Percentiles rank a stretch among this genome's conserved stretches.
Evolutionary conservation across 2,329 filamentous ascomycete species (phyloP).

Genomic region (Aureobasidium uvarum): DNA sequence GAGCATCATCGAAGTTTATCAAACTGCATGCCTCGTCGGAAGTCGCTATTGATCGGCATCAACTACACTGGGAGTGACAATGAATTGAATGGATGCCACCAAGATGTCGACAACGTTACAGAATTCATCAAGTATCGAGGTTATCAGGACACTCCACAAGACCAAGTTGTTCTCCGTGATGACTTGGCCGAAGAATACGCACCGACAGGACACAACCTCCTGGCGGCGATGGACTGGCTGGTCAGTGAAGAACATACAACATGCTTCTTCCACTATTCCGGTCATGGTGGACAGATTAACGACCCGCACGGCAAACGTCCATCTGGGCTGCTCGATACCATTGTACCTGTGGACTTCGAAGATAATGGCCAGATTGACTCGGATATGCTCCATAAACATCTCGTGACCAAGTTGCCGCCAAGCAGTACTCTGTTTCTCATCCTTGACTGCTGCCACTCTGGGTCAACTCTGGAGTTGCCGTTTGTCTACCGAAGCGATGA

Average conservation of each 20-base stretch:
- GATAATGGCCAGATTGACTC: conserved; percentile 55
- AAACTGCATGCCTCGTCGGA: conserved; percentile 34
- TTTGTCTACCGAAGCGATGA: conserved; percentile 58
- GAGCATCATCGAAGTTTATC: neutral
- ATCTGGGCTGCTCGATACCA: conserved; percentile 29
- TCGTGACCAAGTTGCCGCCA: conserved; percentile 53
- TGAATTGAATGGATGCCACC: conserved; percentile 49
- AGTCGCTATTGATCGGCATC: conserved; percentile 55
- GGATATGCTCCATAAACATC: conserved; percentile 52
- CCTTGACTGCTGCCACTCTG: conserved; percentile 63
- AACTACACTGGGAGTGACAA: conserved; percentile 51
- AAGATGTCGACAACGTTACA: conserved; percentile 51
- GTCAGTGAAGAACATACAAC: conserved; percentile 53
- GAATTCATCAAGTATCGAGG: conserved; percentile 48
- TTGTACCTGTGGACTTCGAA: conserved; percentile 23
- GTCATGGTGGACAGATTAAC: conserved; percentile 57
- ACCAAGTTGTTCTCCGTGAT: conserved; percentile 50
- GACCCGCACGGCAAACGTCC: conserved; percentile 41
- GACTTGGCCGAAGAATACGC: conserved; percentile 38
- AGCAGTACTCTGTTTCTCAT: conserved; percentile 55
- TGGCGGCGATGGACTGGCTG: conserved; percentile 59
- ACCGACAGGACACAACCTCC: conserved; percentile 37
- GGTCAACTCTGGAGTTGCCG: conserved; percentile 59
- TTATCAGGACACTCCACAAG: conserved; percentile 44
- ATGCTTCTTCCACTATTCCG: conserved; percentile 59